phyloP scores from a whole-genome alignment of 2,329 filamentous ascomycete species.

The Alternaria triticimaculans region DNA sequence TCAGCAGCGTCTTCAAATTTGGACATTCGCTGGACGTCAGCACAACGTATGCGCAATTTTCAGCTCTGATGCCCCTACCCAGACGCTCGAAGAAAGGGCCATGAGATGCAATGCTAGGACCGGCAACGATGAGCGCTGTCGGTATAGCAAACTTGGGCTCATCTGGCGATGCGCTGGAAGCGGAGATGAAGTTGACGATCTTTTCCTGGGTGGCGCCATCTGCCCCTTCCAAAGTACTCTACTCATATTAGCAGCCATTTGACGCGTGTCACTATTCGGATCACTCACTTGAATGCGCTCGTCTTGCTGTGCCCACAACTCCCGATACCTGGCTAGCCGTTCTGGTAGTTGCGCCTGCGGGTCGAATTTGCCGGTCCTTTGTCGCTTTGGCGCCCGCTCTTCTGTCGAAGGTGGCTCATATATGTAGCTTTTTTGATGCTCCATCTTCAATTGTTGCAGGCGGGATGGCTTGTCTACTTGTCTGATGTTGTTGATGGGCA shows the following conservation, averaged over 20 bases:
- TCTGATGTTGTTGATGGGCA: slow-evolving; percentile 6
- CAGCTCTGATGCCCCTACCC: slow-evolving; percentile 52
- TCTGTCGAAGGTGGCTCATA: slow-evolving; percentile 48
- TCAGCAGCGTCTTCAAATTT: slow-evolving; percentile 75
- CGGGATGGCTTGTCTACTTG: not conserved
- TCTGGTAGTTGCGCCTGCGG: slow-evolving; percentile 44
- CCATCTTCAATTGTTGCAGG: slow-evolving; percentile 45
- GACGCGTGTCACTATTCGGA: not conserved
- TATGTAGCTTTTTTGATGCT: slow-evolving; percentile 58
- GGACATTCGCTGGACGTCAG: slow-evolving; percentile 74
- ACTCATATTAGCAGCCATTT: slow-evolving; percentile 15
- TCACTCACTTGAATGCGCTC: slow-evolving; percentile 63
- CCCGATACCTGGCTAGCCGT: slow-evolving; percentile 66
- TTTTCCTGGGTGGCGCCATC: slow-evolving; percentile 49
- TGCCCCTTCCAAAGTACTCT: slow-evolving; percentile 49
- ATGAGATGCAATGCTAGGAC: slow-evolving; percentile 79
- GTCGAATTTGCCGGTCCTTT: slow-evolving; percentile 42
- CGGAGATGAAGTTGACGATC: slow-evolving; percentile 49
- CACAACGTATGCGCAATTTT: slow-evolving; percentile 65
- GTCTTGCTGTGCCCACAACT: slow-evolving; percentile 70
- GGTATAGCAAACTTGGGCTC: slow-evolving; percentile 61
- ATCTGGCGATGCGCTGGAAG: slow-evolving; percentile 25
- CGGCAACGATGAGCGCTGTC: slow-evolving; percentile 76
- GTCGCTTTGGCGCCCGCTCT: slow-evolving; percentile 50
- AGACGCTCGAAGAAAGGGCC: slow-evolving; percentile 76